Evolutionary conservation across 164 flowering plant species (phyloP).

Genomic region (Macadamia integrifolia): DNA sequence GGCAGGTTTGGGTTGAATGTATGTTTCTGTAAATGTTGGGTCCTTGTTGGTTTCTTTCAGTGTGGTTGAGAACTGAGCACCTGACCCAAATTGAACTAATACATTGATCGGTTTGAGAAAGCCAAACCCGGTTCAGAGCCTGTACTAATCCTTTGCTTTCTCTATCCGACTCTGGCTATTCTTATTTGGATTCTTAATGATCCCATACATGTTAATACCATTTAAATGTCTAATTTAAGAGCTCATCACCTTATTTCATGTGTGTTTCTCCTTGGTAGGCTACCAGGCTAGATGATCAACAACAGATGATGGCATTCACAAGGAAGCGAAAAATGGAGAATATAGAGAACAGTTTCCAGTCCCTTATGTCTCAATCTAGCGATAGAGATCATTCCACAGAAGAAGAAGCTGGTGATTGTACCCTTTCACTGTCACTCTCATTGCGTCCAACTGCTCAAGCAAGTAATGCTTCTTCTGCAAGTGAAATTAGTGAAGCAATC

Average conservation of each 20-base stretch:
- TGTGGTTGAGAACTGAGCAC: too few species aligned
- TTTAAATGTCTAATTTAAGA: too few species aligned
- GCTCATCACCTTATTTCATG: not conserved
- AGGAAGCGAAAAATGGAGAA: constrained; percentile 5
- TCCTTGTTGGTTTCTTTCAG: too few species aligned
- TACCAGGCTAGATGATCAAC: constrained; percentile 12
- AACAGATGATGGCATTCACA: not conserved
- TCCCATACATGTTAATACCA: too few species aligned
- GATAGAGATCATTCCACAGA: constrained; percentile 7
- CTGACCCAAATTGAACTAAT: too few species aligned
- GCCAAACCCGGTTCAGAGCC: too few species aligned
- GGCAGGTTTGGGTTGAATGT: too few species aligned
- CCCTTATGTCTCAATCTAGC: not conserved
- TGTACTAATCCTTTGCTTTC: too few species aligned
- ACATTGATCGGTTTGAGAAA: too few species aligned
- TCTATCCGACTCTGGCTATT: too few species aligned
- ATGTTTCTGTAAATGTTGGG: too few species aligned
- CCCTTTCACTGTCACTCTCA: constrained; percentile 47
- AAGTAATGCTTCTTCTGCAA: constrained; percentile 32
- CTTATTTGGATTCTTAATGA: too few species aligned
- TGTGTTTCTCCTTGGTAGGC: not conserved
- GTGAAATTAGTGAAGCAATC: constrained; percentile 44
- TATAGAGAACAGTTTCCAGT: not conserved
- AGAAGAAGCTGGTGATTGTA: constrained; percentile 21
- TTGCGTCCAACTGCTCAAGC: constrained; percentile 32